Evolutionary conservation across 2,329 filamentous ascomycete genomes (phyloP), one percentile per base, ranked within the genome.

Genomic region (Fusarium incarnatum): DNA sequence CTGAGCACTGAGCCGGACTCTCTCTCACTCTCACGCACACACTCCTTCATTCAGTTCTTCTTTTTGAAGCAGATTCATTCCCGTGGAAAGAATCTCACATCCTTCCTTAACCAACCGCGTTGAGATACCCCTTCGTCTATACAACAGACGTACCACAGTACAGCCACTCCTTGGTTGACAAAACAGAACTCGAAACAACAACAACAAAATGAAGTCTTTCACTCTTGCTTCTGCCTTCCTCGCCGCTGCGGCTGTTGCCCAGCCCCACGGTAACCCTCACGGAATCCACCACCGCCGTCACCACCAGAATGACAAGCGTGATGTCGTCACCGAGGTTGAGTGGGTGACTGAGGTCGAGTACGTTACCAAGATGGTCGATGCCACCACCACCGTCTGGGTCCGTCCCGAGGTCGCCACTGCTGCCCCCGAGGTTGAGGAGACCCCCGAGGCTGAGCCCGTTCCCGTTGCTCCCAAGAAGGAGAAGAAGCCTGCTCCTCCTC

Each of bases 281-380:
- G 79, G 76, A 71, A 79, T 81, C 71, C 76, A 77, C 71, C 81
- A 78, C 63, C 79, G 80, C 61, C 81, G 81, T 63, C 77, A 81
- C 69, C 72, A 78, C 57, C 60, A 79, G 64, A 81, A 82, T 65
- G 73, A 70, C 63, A 78, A 78, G 68, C 79, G 79, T 53, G 82
- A 76, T 22, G 61, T 86, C 16, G 81, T 85, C 70, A 86, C 84
- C 44, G 81, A 84, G 73, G 82, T 82, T 56, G 83, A 83, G 73
- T 87, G 83, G 81, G 84, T 87, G 71, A 86, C 83, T 9, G 82
- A 85, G 71, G 82, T 81, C 5, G 83, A 75, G 68, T 79, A 77
- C 50, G 80, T 88, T 65, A 84, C 85, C 62, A 77, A 84, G 78
- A 60, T 81, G 53, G 76, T 88, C 57, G 86, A 87, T 71, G 79